These are phyloP conservation scores for Aspergillus piperis DNA, from an alignment of 2,329 filamentous ascomycete genomes.

Conservation along the genomic window DNA sequence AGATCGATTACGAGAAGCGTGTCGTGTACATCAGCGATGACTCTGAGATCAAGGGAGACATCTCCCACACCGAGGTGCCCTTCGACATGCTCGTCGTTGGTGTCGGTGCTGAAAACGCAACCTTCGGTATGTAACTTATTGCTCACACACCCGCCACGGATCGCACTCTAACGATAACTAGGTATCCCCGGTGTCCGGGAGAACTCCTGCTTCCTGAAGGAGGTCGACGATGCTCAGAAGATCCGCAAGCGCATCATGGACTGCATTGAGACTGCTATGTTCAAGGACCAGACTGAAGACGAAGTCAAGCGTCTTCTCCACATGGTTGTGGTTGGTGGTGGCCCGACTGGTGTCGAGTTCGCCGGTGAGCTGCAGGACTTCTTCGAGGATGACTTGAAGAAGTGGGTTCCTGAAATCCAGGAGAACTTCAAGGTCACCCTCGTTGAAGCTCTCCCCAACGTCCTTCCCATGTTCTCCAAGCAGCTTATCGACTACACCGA, in stretches of 20 bases:
- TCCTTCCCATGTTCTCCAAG: constrained; percentile 96
- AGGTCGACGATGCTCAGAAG: constrained; percentile 91
- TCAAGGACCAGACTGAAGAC: constrained; percentile 89
- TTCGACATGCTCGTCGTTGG: constrained; percentile 99
- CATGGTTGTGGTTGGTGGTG: constrained; percentile 95
- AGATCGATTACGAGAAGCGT: constrained; percentile 90
- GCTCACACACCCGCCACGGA: neutral
- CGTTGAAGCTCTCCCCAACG: constrained; percentile 94
- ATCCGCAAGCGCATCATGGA: constrained; percentile 99
- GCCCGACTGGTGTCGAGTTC: constrained; percentile 96
- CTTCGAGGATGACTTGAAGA: constrained; percentile 97
- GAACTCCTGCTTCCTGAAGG: constrained; percentile 97
- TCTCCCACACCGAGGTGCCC: constrained; percentile 80
- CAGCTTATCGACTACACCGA: constrained; percentile 99
- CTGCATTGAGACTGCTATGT: constrained; percentile 95
- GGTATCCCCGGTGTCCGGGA: constrained; percentile 90
- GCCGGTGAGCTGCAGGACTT: constrained; percentile 98
- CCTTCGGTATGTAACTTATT: constrained; percentile 67
- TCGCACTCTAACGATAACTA: constrained; percentile 29
- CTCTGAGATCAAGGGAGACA: constrained; percentile 85
- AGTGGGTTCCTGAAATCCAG: constrained; percentile 94
- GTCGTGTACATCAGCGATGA: constrained; percentile 87
- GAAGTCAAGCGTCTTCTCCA: constrained; percentile 93
- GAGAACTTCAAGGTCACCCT: constrained; percentile 96
- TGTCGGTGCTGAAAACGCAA: constrained; percentile 97